These are phyloP conservation scores for Saitozyma sp. DNA, from an alignment of 768 basidiomycete species.

Conservation along the genomic window DNA sequence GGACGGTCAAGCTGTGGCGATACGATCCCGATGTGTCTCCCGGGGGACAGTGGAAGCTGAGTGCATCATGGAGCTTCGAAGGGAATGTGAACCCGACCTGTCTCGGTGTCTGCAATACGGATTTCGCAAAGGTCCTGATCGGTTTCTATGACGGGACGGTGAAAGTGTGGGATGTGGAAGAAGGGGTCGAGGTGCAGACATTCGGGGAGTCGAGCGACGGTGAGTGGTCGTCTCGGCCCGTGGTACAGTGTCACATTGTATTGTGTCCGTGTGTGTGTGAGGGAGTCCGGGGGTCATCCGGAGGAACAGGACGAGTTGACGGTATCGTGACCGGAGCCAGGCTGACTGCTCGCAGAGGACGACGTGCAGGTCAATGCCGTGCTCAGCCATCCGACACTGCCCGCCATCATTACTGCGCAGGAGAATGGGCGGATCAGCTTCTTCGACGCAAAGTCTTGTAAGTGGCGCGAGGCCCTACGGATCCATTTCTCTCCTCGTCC, in stretches of 20 bases:
- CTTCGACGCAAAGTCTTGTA: slow-evolving; percentile 64
- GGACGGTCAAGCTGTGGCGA: slow-evolving; percentile 90
- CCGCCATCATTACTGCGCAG: slow-evolving; percentile 81
- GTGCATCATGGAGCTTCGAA: slow-evolving; percentile 5
- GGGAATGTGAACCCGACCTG: slow-evolving; percentile 68
- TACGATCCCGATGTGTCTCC: slow-evolving; percentile 33
- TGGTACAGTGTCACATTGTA: neutral
- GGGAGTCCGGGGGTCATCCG: too few relatives aligned
- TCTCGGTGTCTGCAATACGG: slow-evolving; percentile 77
- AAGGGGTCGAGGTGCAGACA: slow-evolving; percentile 52
- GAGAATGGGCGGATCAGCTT: slow-evolving; percentile 92
- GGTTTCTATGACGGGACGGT: slow-evolving; percentile 85
- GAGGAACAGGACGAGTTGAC: neutral
- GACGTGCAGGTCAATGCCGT: slow-evolving; percentile 38
- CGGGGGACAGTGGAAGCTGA: slow-evolving; percentile 60
- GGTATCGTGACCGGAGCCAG: neutral
- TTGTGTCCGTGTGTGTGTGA: neutral
- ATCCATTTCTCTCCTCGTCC: too few relatives aligned
- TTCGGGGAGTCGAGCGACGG: slow-evolving; percentile 58
- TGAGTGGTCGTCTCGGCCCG: slow-evolving; percentile 18
- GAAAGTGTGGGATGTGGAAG: slow-evolving; percentile 83
- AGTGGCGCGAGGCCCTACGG: neutral
- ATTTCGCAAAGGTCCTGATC: slow-evolving; percentile 80
- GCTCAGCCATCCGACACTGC: slow-evolving; percentile 77
- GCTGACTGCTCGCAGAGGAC: slow-evolving; percentile 8